phyloP scores from a whole-genome alignment of 129 eudicot genomes.

The Oenanthe sinensis region DNA sequence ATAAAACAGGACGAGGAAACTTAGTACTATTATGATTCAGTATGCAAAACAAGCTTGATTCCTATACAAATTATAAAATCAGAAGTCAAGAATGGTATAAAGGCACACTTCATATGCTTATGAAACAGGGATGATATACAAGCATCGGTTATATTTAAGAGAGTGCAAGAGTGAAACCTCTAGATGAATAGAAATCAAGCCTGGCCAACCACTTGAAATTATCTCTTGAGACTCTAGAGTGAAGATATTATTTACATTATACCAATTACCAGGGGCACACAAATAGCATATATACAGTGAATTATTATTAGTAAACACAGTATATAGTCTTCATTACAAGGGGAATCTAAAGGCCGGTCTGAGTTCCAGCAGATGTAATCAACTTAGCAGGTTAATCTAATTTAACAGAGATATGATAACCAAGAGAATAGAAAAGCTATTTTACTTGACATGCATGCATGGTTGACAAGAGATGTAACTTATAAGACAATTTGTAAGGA shows the following conservation, averaged over 20 bases:
- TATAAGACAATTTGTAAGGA: too few relatives aligned
- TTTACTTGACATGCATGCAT: too few relatives aligned
- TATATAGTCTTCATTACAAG: background rate
- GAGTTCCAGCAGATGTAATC: too few relatives aligned
- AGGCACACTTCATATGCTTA: background rate
- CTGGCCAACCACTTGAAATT: slow-evolving; percentile 91
- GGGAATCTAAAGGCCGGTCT: background rate
- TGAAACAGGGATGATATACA: background rate
- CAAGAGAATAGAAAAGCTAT: too few relatives aligned
- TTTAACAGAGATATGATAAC: too few relatives aligned
- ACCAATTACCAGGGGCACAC: too few relatives aligned
- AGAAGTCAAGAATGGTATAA: background rate
- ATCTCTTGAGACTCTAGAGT: slow-evolving; percentile 66
- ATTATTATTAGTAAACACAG: background rate
- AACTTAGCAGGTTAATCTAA: too few relatives aligned
- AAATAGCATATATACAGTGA: background rate
- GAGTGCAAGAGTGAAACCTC: slow-evolving; percentile 50
- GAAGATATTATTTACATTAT: slow-evolving; percentile 3
- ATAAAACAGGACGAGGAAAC: background rate
- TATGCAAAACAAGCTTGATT: background rate
- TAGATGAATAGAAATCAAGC: slow-evolving; percentile 64
- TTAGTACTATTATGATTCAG: background rate
- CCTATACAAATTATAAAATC: background rate
- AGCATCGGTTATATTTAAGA: background rate
- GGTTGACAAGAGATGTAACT: too few relatives aligned